A percentile compares a stretch with the other conserved stretches of the same genome.
These are phyloP conservation scores for Gnomoniopsis sp. DNA, from an alignment of 2,329 filamentous ascomycete genomes.

Conservation along the genomic window DNA sequence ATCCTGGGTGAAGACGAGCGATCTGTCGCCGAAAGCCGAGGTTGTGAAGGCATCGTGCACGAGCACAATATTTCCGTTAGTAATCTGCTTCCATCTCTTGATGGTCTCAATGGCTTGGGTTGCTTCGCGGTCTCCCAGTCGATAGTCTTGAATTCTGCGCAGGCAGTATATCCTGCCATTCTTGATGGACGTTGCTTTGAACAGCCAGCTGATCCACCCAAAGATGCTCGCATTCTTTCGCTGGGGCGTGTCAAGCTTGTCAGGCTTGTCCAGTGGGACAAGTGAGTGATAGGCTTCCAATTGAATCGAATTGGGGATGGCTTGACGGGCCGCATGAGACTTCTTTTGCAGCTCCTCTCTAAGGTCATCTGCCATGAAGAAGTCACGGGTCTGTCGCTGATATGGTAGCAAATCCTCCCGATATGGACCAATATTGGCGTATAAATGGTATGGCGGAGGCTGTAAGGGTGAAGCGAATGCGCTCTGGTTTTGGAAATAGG, in stretches of 20 bases:
- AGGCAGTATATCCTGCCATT: slow-evolving; percentile 87
- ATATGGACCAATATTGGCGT: slow-evolving; percentile 81
- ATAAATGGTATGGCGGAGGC: slow-evolving; percentile 86
- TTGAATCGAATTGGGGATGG: slow-evolving; percentile 71
- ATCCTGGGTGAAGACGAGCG: slow-evolving; percentile 88
- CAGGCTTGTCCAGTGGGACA: slow-evolving; percentile 59
- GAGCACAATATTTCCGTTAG: slow-evolving; percentile 77
- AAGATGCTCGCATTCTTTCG: slow-evolving; percentile 77
- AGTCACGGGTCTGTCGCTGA: slow-evolving; percentile 82
- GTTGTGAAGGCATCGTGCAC: slow-evolving; percentile 93
- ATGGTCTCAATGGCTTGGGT: slow-evolving; percentile 84
- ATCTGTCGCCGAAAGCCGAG: slow-evolving; percentile 88
- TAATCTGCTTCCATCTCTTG: slow-evolving; percentile 84
- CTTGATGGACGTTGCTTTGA: slow-evolving; percentile 87
- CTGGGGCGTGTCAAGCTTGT: slow-evolving; percentile 62
- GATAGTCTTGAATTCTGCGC: slow-evolving; percentile 82
- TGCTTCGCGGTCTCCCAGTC: slow-evolving; percentile 62
- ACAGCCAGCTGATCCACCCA: slow-evolving; percentile 89
- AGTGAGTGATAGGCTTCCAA: slow-evolving; percentile 91
- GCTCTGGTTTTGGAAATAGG: slow-evolving; percentile 63
- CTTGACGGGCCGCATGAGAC: slow-evolving; percentile 78
- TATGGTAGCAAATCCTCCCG: slow-evolving; percentile 78
- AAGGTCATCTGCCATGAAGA: slow-evolving; percentile 84
- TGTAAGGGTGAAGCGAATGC: slow-evolving; percentile 53
- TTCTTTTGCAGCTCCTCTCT: slow-evolving; percentile 89